These are phyloP conservation scores for Mycena indigotica DNA, from an alignment of 768 basidiomycete species.

Conservation along the genomic window DNA sequence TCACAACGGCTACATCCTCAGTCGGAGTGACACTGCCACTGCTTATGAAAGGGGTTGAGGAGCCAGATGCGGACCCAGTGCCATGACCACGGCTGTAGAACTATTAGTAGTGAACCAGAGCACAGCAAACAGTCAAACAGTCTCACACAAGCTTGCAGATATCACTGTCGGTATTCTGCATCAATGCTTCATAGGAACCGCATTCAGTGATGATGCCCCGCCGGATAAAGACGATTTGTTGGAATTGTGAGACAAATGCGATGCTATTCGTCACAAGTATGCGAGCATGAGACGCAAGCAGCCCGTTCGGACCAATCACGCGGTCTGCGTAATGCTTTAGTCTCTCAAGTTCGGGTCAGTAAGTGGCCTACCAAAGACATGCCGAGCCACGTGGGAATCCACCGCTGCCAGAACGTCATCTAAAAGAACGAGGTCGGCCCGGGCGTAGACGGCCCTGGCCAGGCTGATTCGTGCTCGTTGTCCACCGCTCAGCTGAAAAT, in stretches of 20 bases:
- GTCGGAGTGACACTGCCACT: slow-evolving; percentile 41
- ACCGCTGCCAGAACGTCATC: slow-evolving; percentile 91
- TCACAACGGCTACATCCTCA: slow-evolving; percentile 26
- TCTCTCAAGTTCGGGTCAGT: background rate
- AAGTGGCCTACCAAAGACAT: slow-evolving; percentile 66
- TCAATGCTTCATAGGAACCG: slow-evolving; percentile 64
- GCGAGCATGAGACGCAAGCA: slow-evolving; percentile 81
- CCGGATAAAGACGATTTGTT: slow-evolving; percentile 73
- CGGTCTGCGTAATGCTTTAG: slow-evolving; percentile 51
- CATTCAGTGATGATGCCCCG: slow-evolving; percentile 81
- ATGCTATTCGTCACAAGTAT: slow-evolving; percentile 87
- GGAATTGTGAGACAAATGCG: slow-evolving; percentile 78
- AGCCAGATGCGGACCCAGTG: slow-evolving; percentile 46
- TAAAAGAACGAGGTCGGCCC: slow-evolving; percentile 84
- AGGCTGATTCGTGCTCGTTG: slow-evolving; percentile 82
- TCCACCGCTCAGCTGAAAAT: slow-evolving; percentile 70
- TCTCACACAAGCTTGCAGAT: slow-evolving; percentile 76
- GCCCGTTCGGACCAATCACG: slow-evolving; percentile 82
- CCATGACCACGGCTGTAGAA: slow-evolving; percentile 44
- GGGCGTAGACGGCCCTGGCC: slow-evolving; percentile 87
- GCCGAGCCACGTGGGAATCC: slow-evolving; percentile 85
- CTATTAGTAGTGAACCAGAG: background rate
- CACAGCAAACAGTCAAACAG: background rate
- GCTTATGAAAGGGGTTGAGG: slow-evolving; percentile 50
- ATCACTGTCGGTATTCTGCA: slow-evolving; percentile 63